Conservation (phyloP, 306 rosid genomes). For the Psophocarpus tetragonolobus region DNA sequence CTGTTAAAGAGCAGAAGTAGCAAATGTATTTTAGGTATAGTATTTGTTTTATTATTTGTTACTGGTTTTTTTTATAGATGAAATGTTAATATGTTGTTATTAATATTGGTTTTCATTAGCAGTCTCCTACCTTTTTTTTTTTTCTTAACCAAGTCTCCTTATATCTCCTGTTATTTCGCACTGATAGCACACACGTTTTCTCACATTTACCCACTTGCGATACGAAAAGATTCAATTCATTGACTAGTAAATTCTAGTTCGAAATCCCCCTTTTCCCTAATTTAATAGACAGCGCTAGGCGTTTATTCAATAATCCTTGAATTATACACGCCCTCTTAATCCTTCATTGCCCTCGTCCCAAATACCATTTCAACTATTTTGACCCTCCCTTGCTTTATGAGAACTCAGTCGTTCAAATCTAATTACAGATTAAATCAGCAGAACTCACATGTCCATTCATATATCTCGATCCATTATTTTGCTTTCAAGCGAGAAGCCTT, state of each 20-base stretch:
- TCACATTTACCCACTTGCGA: background rate
- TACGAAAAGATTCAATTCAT: background rate
- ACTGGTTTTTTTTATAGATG: too few relatives aligned
- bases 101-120: too few relatives aligned
- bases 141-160: too few relatives aligned
- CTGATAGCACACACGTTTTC: background rate
- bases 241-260: background rate
- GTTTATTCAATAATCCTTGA: background rate
- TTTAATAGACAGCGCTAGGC: background rate
- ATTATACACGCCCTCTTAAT: background rate
- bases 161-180: conserved; percentile 31
- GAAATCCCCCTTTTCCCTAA: background rate
- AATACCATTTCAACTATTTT: background rate
- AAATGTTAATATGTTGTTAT: too few relatives aligned
- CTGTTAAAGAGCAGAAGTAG: background rate
- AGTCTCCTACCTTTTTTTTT: too few relatives aligned
- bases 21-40: conserved; percentile 13
- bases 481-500: background rate
- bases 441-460: background rate
- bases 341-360: background rate
- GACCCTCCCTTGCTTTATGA: background rate
- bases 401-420: background rate
- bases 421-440: background rate
- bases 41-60: too few relatives aligned
- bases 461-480: background rate